Base-by-base conservation (phyloP, 1,284 basidiomycete genomes). In the Caloboletus inedulis region DNA sequence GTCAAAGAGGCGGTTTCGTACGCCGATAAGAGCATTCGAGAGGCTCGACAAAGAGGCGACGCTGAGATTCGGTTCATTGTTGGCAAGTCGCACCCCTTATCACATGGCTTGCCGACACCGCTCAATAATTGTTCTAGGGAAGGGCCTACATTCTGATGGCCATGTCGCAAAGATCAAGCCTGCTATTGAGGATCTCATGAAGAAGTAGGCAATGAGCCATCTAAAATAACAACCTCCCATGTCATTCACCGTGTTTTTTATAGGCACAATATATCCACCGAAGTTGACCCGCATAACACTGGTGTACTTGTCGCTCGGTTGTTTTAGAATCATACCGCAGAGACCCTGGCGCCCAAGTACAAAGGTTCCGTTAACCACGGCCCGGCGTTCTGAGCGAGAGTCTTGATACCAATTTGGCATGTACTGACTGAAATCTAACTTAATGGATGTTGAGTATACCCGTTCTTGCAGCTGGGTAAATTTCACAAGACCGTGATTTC, bases 91-190 rank as follows among this genome's bases (percentile, higher is more conserved):
- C 23, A 18, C 10, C 23, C 23, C 23, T 36, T 19, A 3, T 42
- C 9, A 23, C 10, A 13, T 13, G 12, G 33, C 40, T 21, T 29
- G 41, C 25, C 14, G 37, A 41, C 46, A 33, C 29, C 31, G 7
- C 52, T 55, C 16, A 47, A 43, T 16, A 40, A 49, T 52, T 27
- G 16, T 43, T 21, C 14, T 12, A 76, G 85, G 85, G 7, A 91
- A 93, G 71, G 95, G 95, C 13, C 74, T 95, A 19, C 96, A 99
- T 70, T 95, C 92, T 25, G 72, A 79, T 44, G 81, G 84, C 27
- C 86, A 89, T 50, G 78, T 84, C 13, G 87, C 91, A 1, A 97
- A 97, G 73, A 82, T 98, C 68, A 95, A 91, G 66, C 96, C 96
- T 19, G 95, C 94, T 4, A 89, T 99, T 44, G 90, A 91, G 68